Evolutionary conservation across 2,329 filamentous ascomycete species (phyloP), one percentile per base, ranked within the genome.

Genomic region (Calycina herbarum): DNA sequence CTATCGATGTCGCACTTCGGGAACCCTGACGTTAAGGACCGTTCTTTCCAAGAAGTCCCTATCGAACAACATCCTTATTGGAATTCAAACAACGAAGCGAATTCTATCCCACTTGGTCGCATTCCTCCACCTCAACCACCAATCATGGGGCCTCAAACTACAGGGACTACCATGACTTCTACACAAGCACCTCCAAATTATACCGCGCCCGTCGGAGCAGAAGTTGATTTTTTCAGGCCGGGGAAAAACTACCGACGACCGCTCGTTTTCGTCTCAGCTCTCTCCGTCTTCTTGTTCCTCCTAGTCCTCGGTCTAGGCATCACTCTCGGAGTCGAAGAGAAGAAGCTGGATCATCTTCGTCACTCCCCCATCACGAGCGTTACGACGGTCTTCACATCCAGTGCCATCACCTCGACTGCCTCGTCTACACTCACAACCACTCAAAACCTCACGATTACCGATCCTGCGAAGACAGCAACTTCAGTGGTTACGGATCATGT

Each of bases 211-310:
- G 20, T 5, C 5, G 45, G 45, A 10, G 45, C 45, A 51, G 45
- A 24, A 24, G 45, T 51, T 7, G n/a, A 51, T 10, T 24, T 5
- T 1, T 51, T 51, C 45, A 51, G 8, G 8, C 45, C 45, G 5
- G 8, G n/a, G 1, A 51, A 51, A 20, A 51, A 20, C 45, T 51
- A 51, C 2, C 45, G 45, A 8, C 45, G n/a, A 24, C 45, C n/a
- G 5, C 45, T 51, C n/a, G 10, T 51, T 11, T 51, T 51, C n/a
- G n/a, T 51, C n/a, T 20, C 45, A 51, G 45, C 20, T 51, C 20
- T 51, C n/a, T 51, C 42, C 42, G 42, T 48, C 6, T 48, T 48
- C n/a, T n/a, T 48, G n/a, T 48, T 48, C n/a, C 42, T 48, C 42
- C 42, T 48, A 48, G 42, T 48, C 42, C 42, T 48, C 42, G 42